Base-by-base conservation (phyloP, 2,329 filamentous ascomycete genomes). In the Calonectria pauciramosa region DNA sequence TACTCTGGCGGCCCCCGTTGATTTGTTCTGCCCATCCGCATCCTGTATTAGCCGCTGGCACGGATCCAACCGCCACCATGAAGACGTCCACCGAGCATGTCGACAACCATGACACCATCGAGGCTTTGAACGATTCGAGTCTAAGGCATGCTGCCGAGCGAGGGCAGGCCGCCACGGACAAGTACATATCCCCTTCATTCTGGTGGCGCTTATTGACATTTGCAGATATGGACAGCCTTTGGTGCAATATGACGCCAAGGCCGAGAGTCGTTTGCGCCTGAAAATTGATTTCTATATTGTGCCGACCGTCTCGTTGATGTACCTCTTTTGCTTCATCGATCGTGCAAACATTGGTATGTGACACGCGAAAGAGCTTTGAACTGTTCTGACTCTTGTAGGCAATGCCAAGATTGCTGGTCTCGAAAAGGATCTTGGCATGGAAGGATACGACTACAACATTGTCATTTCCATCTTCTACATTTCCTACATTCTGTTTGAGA, bases 261-360 rank as follows among this genome's bases (percentile, higher is more conserved):
- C 89, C 1, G 93, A 94, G 81, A 82, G 87, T 8, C 87, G 86
- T 52, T 85, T 94, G 16, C 87, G 91, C 3, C 83, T 84, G 77
- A 94, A 94, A 82, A 92, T 94, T 49, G 93, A 94, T 79, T 76
- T 93, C 8, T 89, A 87, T 76, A 89, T 94, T 59, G 86, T 94
- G 0, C 93, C 93, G 0, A 93, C 91, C 0, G 91, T 94, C 0
- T 85, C 92, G 0, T 73, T 94, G 1, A 85, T 94, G 16, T 94
- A 94, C 79, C 86, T 82, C 1, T 76, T 82, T 59, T 77, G 80
- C 41, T 93, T 93, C 82, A 93, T 93, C 74, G 92, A 94, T 79
- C 87, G 92, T 28, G 90, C 92, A 36, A 94, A 94, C 79, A 93
- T 94, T 66, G 92, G 91, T 91, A 82, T 72, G 84, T 23, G 44